Evolutionary conservation across 305 asterid species (phyloP).

Genomic region (Fraxinus platypoda): DNA sequence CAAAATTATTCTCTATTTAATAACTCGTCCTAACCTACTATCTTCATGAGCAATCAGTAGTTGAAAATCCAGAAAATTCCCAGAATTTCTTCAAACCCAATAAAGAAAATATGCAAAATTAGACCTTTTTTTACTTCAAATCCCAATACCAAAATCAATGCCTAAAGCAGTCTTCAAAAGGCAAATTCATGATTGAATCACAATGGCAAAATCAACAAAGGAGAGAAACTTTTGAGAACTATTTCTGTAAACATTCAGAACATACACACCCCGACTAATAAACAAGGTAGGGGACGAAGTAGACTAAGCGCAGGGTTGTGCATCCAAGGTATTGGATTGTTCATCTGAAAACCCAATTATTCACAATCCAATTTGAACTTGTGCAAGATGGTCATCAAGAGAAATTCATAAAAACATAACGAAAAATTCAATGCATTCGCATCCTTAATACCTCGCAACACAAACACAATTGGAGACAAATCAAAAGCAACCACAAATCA

Average conservation of each 20-base stretch:
- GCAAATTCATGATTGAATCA: no score
- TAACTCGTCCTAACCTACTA: no score
- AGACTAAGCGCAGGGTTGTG: not conserved
- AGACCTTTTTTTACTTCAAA: no score
- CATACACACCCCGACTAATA: not conserved
- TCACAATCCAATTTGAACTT: not conserved
- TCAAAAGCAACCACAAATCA: not conserved
- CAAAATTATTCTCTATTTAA: no score
- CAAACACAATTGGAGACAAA: not conserved
- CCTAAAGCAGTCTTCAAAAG: no score
- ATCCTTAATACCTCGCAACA: not conserved
- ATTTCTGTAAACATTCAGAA: not conserved
- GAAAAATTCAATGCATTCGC: not conserved
- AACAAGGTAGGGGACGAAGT: not conserved
- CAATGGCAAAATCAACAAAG: not conserved
- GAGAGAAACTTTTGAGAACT: not conserved
- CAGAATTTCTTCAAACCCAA: no score
- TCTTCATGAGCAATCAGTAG: no score
- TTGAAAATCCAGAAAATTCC: no score
- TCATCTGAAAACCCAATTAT: not conserved
- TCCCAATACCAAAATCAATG: no score
- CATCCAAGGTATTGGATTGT: not conserved
- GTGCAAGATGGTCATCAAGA: not conserved
- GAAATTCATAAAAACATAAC: not conserved
- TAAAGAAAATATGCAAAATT: no score